Evolutionary conservation across 257 asterid species (phyloP), one percentile per base, ranked within the genome.

Genomic region (Paraleonurus japonicus): DNA sequence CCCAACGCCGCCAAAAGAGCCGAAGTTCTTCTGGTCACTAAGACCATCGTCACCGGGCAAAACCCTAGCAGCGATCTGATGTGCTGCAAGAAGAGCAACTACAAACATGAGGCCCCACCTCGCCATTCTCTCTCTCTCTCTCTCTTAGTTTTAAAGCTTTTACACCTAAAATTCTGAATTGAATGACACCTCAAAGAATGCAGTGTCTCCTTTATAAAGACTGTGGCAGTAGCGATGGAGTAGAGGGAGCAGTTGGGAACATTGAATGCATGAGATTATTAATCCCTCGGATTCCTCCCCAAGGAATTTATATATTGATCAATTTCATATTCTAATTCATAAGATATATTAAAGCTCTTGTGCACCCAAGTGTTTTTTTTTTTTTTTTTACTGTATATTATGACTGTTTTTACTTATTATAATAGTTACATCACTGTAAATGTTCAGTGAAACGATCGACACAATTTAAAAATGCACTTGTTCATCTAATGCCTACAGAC

Each of bases 1-100:
- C 6, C 89, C 89, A 1, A 75, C 53, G 7, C 90, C 90, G 3
- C 84, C 77, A 15, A 76, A 78, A 0, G 73, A 19, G 74, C 53
- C 66, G 13, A 69, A 68, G 79, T 80, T 82, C 83, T 82, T 85
- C 24, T 80, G 75, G 51, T 82, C 87, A 9, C 59, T 16, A 1
- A 76, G 65, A 22, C 72, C 80, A 6, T 45, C 53, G 75, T 58
- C 84, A 5, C 53, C 53, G 2, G 84, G 81, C 12, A 73, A 47
- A 73, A 65, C 77, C 81, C 89, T 82, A 72, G 89, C 87, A 24
- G 79, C 57, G 1, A 69, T 39, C 15, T 60, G 76, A 27, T 75
- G 80, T 50, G 67, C 84, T 66, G 62, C 75, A 13, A 75, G 11
- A 62, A 78, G 67, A 13, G 74, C 75, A 69, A 76, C 35, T 7